Conservation (phyloP, 1,139 yeast genomes). For the Suhomyces yuchorum region DNA sequence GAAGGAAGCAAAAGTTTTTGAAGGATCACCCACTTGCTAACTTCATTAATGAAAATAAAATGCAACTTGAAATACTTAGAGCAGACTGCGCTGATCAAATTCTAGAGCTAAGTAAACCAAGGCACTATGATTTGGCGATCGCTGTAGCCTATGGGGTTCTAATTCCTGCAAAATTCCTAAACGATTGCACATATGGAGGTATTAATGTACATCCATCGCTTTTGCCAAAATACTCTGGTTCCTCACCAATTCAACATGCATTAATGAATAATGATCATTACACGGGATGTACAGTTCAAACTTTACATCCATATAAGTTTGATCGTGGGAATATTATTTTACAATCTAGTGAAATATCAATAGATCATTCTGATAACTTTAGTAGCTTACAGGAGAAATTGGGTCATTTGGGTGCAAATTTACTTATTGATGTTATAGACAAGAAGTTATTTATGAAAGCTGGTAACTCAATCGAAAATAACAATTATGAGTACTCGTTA, state of each 20-base stretch:
- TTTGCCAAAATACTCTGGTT: slow-evolving; percentile 80
- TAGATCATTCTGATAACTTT: slow-evolving; percentile 46
- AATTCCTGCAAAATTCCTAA: slow-evolving; percentile 65
- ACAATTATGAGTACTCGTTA: slow-evolving; percentile 44
- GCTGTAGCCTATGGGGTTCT: slow-evolving; percentile 90
- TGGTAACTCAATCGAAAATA: slow-evolving; percentile 13
- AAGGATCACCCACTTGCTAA: slow-evolving; percentile 59
- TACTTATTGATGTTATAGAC: slow-evolving; percentile 51
- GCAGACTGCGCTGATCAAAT: slow-evolving; percentile 67
- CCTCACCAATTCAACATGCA: slow-evolving; percentile 88
- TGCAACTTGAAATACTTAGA: slow-evolving; percentile 43
- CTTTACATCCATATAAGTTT: slow-evolving; percentile 82
- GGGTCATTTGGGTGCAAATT: slow-evolving; percentile 60
- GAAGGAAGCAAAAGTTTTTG: slow-evolving; percentile 54
- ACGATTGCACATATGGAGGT: slow-evolving; percentile 59
- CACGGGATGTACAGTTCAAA: slow-evolving; percentile 90
- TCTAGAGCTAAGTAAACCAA: slow-evolving; percentile 21
- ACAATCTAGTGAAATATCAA: slow-evolving; percentile 52
- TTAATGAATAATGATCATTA: slow-evolving; percentile 59
- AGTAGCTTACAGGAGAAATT: slow-evolving; percentile 46
- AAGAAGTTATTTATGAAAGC: slow-evolving; percentile 30
- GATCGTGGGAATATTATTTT: slow-evolving; percentile 74
- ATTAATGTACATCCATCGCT: slow-evolving; percentile 92
- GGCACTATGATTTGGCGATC: slow-evolving; percentile 61
- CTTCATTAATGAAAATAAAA: slow-evolving; percentile 7